These are phyloP conservation scores for Daldinia caldariorum DNA, from an alignment of 495 filamentous ascomycete genomes.

Conservation along the genomic window DNA sequence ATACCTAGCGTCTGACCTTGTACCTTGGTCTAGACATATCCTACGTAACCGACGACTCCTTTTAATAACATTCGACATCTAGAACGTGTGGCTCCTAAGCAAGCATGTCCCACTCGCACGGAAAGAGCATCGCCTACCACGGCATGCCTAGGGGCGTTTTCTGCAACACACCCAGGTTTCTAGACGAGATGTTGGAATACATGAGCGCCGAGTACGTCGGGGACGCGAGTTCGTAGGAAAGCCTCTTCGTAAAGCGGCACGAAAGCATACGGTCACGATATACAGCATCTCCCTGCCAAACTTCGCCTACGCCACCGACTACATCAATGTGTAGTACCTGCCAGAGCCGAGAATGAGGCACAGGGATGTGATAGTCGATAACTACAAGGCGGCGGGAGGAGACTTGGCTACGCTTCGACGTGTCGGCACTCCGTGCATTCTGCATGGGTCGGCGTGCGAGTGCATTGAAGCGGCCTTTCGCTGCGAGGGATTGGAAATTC, in stretches of 20 bases:
- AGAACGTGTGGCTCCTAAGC: neutral
- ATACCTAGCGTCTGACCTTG: neutral
- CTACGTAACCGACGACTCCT: neutral
- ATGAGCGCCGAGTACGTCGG: neutral
- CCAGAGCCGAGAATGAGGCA: slow-evolving; percentile 18
- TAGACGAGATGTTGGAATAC: neutral
- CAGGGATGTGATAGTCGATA: slow-evolving; percentile 27
- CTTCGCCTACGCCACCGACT: slow-evolving; percentile 3
- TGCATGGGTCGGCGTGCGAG: neutral
- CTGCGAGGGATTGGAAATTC: neutral
- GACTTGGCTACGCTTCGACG: neutral
- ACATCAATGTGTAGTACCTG: neutral
- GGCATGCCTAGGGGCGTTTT: neutral
- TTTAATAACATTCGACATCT: no score
- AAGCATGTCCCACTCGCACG: slow-evolving; percentile 12
- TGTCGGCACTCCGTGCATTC: slow-evolving; percentile 12
- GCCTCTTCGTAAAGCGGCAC: neutral
- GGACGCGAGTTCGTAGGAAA: neutral
- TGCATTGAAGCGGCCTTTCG: slow-evolving; percentile 12
- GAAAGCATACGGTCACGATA: neutral
- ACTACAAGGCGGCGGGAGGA: slow-evolving; percentile 14
- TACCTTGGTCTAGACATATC: neutral
- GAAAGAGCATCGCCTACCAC: neutral
- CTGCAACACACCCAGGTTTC: neutral
- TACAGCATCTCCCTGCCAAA: slow-evolving; percentile 17